These are phyloP conservation scores for Chlorella sorokiniana DNA, from an alignment of 139 green algal species.

Conservation along the genomic window DNA sequence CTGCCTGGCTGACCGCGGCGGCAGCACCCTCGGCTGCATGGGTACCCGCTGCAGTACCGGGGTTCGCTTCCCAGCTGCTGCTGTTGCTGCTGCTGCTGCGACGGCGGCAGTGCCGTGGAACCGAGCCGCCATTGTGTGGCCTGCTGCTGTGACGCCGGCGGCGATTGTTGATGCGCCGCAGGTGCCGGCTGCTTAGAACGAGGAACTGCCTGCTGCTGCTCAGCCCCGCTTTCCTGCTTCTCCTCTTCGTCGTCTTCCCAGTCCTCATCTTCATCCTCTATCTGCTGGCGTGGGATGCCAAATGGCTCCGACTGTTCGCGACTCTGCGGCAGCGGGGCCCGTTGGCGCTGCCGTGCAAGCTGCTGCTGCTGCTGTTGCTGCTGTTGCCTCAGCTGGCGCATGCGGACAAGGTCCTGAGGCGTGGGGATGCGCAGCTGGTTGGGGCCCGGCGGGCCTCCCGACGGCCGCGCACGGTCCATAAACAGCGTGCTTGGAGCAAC, in stretches of 20 bases:
- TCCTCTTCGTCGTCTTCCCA: too few species aligned
- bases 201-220: background rate
- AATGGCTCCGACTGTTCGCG: too few species aligned
- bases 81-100: background rate
- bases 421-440: constrained; percentile 32
- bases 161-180: background rate
- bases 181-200: background rate
- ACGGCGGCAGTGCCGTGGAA: background rate
- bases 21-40: background rate
- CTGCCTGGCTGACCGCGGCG: background rate
- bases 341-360: background rate
- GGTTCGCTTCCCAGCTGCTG: background rate
- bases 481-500: background rate
- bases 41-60: background rate
- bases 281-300: too few species aligned
- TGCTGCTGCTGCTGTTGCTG: constrained; percentile 16
- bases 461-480: background rate
- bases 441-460: background rate
- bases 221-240: background rate
- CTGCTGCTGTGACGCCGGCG: background rate
- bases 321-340: background rate
- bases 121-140: background rate
- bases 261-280: too few species aligned
- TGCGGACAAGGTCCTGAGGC: constrained; percentile 29
- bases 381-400: constrained; percentile 5